Base-by-base conservation (phyloP, 148 eudicot species). In the Hydrangea macrophylla region DNA sequence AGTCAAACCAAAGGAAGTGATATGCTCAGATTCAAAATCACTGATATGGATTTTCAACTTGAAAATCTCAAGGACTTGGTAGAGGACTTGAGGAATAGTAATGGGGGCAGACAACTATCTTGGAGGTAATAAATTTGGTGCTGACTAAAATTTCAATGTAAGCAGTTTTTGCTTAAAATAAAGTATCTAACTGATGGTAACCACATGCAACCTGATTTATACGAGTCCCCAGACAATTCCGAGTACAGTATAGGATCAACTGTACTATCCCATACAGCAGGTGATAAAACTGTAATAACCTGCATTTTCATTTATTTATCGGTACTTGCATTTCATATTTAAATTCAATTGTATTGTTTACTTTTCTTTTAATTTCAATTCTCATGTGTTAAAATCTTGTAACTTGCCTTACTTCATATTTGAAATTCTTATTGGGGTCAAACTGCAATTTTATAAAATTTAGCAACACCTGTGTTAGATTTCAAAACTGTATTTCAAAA, bases 231-330 rank as follows among this genome's bases (percentile, higher is more conserved):
- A 31, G 83, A 86, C 70, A 84, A 90, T 82, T 89, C 99, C 8
- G 97, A 90, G 65, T 83, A 82, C 44, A 90, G 96, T 78, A 83
- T 87, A 11, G 97, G 87, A 37, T 88, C 97, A 69, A 83, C 85
- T 58, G 42, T 78, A 51, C 66, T 76, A 61, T 73, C 85, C 56
- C 74, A 72, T 68, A 35, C 69, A 32, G 80, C 81, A 45, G 78
- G 75, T 80, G 85, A 88, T 65, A 83, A 73, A 69, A 67, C 76
- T n/a, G n/a, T n/a, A n/a, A n/a, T n/a, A n/a, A n/a, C n/a, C n/a
- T n/a, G n/a, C n/a, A n/a, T n/a, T n/a, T n/a, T n/a, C n/a, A n/a
- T n/a, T n/a, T n/a, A n/a, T n/a, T n/a, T n/a, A n/a, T n/a, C n/a
- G n/a, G n/a, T n/a, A n/a, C n/a, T n/a, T n/a, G n/a, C n/a, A n/a